Conservation (phyloP, 768 basidiomycete species). For the Omphalotus guepiniiformis region DNA sequence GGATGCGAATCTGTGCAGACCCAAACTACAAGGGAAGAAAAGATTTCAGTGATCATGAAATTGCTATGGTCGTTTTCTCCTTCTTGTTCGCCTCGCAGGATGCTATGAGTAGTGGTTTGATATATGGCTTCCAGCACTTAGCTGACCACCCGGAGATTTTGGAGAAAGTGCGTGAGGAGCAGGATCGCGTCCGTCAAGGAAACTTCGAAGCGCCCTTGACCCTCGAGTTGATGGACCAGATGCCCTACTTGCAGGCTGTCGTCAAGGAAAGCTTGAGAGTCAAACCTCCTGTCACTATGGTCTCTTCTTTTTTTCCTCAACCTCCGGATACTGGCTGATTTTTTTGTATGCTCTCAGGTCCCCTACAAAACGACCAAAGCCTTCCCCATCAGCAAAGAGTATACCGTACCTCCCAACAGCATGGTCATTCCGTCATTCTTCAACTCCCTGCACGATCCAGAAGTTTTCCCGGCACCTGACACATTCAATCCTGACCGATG, state of each 20-base stretch:
- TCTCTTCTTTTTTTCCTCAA: constrained; percentile 25
- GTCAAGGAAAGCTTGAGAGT: constrained; percentile 92
- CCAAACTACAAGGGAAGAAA: constrained; percentile 70
- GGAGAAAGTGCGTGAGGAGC: constrained; percentile 88
- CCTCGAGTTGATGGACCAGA: constrained; percentile 85
- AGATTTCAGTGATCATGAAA: constrained; percentile 91
- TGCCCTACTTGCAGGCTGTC: constrained; percentile 89
- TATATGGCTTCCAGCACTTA: constrained; percentile 95
- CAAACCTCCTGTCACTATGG: constrained; percentile 96
- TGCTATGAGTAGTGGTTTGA: constrained; percentile 96
- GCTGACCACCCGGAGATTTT: constrained; percentile 89
- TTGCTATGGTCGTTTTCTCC: constrained; percentile 94
- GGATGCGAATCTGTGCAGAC: constrained; percentile 72
- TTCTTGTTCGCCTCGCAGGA: constrained; percentile 98
- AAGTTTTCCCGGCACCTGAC: constrained; percentile 85
- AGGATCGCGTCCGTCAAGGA: constrained; percentile 75
- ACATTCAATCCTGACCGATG: constrained; percentile 85
- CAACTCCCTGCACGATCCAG: constrained; percentile 87
- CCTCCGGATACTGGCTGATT: background rate
- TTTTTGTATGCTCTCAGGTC: constrained; percentile 49
- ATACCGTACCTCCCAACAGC: constrained; percentile 85
- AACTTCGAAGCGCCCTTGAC: constrained; percentile 75
- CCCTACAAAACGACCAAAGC: constrained; percentile 88
- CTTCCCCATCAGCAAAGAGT: constrained; percentile 90
- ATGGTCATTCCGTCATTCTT: constrained; percentile 97